Base-by-base conservation (phyloP, 768 basidiomycete genomes). In the Cantharellus cinnabarinus region DNA sequence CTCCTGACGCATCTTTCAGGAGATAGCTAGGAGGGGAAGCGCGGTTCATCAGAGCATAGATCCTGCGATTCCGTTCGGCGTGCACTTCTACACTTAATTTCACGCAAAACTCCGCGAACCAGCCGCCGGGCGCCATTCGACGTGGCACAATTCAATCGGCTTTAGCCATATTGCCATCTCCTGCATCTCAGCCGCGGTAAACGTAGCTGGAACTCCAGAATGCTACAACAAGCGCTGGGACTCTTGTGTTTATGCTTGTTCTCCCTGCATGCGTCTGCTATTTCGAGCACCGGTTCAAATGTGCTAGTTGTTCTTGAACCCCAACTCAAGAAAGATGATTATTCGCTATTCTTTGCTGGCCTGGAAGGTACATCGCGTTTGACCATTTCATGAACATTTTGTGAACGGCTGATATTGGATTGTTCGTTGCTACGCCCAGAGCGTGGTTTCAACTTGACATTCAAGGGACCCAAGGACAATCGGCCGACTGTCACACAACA, bases 301-400 rank as follows among this genome's bases (percentile, higher is more conserved):
- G 85, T 95, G 15, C 78, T 97, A 10, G 85, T 95, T 52, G 76
- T 94, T 10, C 74, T 94, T 41, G 89, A 97, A 67, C 78, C 81
- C 1, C 73, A 72, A 40, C 70, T 82, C n/a, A 74, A 79, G 65
- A 77, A 76, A 68, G 70, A 72, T 7, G 76, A 84, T 63, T 98
- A 84, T 69, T 83, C 84, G 5, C 71, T 82, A 65, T 94, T 95
- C 77, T 93, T 89, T 70, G 69, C 76, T 58, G 81, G 80, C 15
- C 73, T 98, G 55, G 75, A 78, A 73, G 78, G 91, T 93, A 58
- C 52, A 7, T 10, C 44, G 44, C 44, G 60, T 57, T 54, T 57
- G 58, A 52, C 42, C 52, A 7, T 37, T 7, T 54, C 10, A 54
- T 54, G 52, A 1, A 54, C 52, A 10, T 10, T 7, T 7, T 37